Base-by-base conservation (phyloP, 805 yeast species). In the Candida sonorensis region DNA sequence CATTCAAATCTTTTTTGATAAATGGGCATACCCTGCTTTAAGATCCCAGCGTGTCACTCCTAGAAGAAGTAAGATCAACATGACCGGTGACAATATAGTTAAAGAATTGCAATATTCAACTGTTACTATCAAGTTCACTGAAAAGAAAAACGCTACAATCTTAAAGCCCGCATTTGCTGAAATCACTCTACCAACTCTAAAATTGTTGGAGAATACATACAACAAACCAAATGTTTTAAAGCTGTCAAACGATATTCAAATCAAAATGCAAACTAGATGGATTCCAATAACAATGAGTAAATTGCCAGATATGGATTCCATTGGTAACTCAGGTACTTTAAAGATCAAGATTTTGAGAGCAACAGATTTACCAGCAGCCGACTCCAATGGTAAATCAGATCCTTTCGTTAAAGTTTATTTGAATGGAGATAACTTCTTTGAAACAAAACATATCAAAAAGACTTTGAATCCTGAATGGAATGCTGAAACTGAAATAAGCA, bases 381-480 rank as follows among this genome's bases (percentile, higher is more conserved):
- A 92, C 59, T 66, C 83, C 19, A 81, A 80, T 46, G 97, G 97
- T 31, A 81, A 82, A 54, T 85, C 96, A 3, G 99, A 92, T 60
- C 99, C 99, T 34, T 90, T 77, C 55, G 68, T 77, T 38, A 72
- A 77, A 48, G 69, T 86, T 41, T 77, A 67, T 49, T 51, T 85
- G 47, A 77, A 88, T 58, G 79, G 79, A 25, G 66, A 64, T 11
- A 68, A 68, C 33, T 65, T 82, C 38, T 77, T 63, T 66, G 86
- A 85, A 64, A 73, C 95, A 23, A 80, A 84, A 59, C 79, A 79
- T 18, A 65, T 74, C 39, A 92, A 88, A 69, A 87, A 81, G 68
- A 86, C 96, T 0, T 67, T 92, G 45, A 72, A 82, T 37, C 99
- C 99, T n/a, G 72, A 62, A 2, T 92, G 90, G 87, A 80, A 88